Base-by-base conservation (phyloP, 441 rosid genomes). In the Populus hybrid region DNA sequence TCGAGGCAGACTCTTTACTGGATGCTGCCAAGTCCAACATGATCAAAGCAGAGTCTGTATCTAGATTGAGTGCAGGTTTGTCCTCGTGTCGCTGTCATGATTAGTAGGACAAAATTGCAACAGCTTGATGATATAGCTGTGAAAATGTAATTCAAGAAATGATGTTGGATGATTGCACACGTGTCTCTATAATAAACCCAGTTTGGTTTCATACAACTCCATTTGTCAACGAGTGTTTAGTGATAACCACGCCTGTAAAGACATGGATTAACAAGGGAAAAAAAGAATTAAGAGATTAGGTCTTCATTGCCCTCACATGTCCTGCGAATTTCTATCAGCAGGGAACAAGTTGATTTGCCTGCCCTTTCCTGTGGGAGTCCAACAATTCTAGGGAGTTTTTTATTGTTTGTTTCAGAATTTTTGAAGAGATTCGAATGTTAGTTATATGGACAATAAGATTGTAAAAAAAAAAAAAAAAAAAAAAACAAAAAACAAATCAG, bases 1-100 rank as follows among this genome's bases (percentile, higher is more conserved):
- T 93, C 35, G 77, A 80, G 76, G 86, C 91, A 32, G 99, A 96
- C 76, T 90, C 97, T 7, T 86, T 93, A 76, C 57, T 50, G 57
- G 57, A 50, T 50, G 57, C 57, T 50, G 57, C 99, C 34, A 90
- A 90, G 79, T 95, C 99, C 77, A 95, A 95, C 86, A 78, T 83
- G 87, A 87, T 92, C 67, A 95, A 50, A 50, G 57, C 57, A 50
- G 57, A 50, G 80, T 74, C 92, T 67, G 70, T 91, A 83, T 86
- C 89, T 35, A 86, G 84, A 82, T 75, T 87, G 72, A 84, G 85
- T 73, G 76, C 87, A 30, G 20, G 86, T 70, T 73, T 86, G 76
- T 75, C 90, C 21, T 83, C 81, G 16, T 78, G 81, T 70, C 73
- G 54, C 67, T 67, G 81, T 66, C 86, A 74, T 30, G 83, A 73